phyloP scores from a whole-genome alignment of 345 rosid genomes.

The Hevea brasiliensis region DNA sequence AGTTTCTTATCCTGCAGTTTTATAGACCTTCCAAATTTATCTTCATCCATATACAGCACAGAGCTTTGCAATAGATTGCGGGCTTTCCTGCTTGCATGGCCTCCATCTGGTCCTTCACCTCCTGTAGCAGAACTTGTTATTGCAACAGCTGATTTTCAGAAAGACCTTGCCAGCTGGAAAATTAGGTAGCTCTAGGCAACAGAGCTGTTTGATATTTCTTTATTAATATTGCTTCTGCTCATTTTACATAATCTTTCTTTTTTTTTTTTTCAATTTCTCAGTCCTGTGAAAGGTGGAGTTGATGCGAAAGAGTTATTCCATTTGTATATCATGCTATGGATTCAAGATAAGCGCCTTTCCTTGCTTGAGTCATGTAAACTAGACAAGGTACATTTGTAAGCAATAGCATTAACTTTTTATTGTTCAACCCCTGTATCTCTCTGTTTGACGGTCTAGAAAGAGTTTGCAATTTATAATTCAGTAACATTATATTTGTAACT shows the following conservation, averaged over 20 bases:
- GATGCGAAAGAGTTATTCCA: slow-evolving; percentile 95
- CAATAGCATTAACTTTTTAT: neutral
- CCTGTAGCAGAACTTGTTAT: slow-evolving; percentile 88
- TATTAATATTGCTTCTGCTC: slow-evolving; percentile 10
- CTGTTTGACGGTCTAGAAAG: neutral
- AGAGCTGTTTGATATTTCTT: slow-evolving; percentile 11
- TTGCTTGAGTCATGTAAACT: slow-evolving; percentile 90
- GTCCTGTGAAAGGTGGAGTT: slow-evolving; percentile 91
- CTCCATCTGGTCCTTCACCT: slow-evolving; percentile 92
- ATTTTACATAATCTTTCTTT: neutral
- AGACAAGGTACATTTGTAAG: slow-evolving; percentile 63
- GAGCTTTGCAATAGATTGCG: slow-evolving; percentile 88
- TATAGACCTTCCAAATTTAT: slow-evolving; percentile 85
- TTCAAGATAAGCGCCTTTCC: slow-evolving; percentile 87
- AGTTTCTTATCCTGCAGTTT: slow-evolving; percentile 56
- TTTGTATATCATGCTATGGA: slow-evolving; percentile 92
- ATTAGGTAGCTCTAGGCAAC: slow-evolving; percentile 45
- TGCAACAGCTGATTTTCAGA: slow-evolving; percentile 95
- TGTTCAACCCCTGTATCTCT: neutral
- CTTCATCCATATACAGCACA: slow-evolving; percentile 84
- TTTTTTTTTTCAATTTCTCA: slow-evolving; percentile 27
- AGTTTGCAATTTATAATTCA: neutral
- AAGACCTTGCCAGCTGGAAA: slow-evolving; percentile 84
- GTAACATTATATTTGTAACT: neutral
- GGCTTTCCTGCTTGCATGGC: slow-evolving; percentile 86